Conservation (phyloP, 192 early-diverging fungal genomes). For the Cladochytrium replicatum region DNA sequence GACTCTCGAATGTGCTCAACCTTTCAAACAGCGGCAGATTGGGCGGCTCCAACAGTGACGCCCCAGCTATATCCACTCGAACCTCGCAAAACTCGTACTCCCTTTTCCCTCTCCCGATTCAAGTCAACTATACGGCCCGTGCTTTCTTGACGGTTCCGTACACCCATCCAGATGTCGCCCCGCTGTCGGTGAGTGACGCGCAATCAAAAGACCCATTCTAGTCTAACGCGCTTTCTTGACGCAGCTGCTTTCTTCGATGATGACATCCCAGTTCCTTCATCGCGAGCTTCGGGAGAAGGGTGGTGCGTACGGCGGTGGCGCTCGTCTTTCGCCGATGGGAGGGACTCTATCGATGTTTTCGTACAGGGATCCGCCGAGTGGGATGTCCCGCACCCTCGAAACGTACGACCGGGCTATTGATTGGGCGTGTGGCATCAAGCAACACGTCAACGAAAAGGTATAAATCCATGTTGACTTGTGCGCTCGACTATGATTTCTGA, state of each 20-base stretch:
- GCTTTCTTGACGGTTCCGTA: constrained; percentile 74
- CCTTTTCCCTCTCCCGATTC: constrained; percentile 76
- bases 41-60: too few relatives aligned
- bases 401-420: constrained; percentile 54
- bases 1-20: not conserved
- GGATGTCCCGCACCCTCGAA: constrained; percentile 56
- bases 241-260: constrained; percentile 63
- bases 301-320: constrained; percentile 93
- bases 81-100: too few relatives aligned
- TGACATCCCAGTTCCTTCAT: constrained; percentile 84
- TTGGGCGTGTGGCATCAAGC: constrained; percentile 48
- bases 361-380: constrained; percentile 76
- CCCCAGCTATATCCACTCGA: too few relatives aligned
- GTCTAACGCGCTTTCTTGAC: constrained; percentile 1
- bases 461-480: constrained; percentile 26
- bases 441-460: constrained; percentile 19
- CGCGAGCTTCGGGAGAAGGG: constrained; percentile 95
- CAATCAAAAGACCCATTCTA: not conserved
- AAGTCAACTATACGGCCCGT: constrained; percentile 74
- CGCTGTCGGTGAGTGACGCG: constrained; percentile 47
- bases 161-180: constrained; percentile 67
- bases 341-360: constrained; percentile 83
- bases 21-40: too few relatives aligned
- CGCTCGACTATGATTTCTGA: constrained; percentile 26
- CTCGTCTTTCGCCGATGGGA: constrained; percentile 55